Evolutionary conservation across 371 early-diverging fungal species (phyloP).

Genomic region (Mucor irregularis): DNA sequence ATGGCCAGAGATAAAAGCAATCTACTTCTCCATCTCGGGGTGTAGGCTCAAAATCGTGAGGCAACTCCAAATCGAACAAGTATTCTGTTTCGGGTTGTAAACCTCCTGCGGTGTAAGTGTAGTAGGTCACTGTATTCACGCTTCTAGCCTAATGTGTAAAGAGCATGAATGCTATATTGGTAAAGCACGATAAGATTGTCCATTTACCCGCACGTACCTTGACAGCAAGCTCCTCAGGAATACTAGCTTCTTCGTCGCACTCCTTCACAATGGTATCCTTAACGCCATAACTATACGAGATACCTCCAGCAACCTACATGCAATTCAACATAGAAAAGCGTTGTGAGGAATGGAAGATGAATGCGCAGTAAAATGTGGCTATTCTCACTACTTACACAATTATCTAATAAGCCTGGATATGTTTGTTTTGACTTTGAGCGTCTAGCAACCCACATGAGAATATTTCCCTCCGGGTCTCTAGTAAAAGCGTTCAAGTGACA

Average conservation of each 20-base stretch:
- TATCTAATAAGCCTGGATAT: conserved; percentile 87
- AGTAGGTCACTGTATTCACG: conserved; percentile 74
- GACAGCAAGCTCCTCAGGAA: conserved; percentile 58
- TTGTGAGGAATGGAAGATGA: neutral
- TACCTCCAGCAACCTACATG: conserved; percentile 78
- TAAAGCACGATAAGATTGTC: neutral
- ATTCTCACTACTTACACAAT: conserved; percentile 62
- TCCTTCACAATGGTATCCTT: conserved; percentile 80
- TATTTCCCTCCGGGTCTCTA: conserved; percentile 30
- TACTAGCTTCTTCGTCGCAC: conserved; percentile 88
- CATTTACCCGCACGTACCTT: conserved; percentile 20
- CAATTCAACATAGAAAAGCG: neutral
- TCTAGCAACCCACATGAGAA: conserved; percentile 86
- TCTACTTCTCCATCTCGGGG: conserved; percentile 92
- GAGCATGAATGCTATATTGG: no score
- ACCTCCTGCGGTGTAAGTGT: conserved; percentile 52
- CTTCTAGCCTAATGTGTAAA: conserved; percentile 47
- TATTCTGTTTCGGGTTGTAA: conserved; percentile 77
- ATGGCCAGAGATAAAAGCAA: conserved; percentile 73
- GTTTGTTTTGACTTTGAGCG: conserved; percentile 80
- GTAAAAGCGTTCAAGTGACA: conserved; percentile 83
- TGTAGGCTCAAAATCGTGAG: conserved; percentile 59
- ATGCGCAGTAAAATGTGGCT: no score
- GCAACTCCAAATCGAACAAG: conserved; percentile 82
- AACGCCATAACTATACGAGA: conserved; percentile 65